A percentile compares a stretch with the other conserved stretches of the same genome.
phyloP scores from a whole-genome alignment of 2,329 filamentous ascomycete species.

The Fusarium bactridioides region DNA sequence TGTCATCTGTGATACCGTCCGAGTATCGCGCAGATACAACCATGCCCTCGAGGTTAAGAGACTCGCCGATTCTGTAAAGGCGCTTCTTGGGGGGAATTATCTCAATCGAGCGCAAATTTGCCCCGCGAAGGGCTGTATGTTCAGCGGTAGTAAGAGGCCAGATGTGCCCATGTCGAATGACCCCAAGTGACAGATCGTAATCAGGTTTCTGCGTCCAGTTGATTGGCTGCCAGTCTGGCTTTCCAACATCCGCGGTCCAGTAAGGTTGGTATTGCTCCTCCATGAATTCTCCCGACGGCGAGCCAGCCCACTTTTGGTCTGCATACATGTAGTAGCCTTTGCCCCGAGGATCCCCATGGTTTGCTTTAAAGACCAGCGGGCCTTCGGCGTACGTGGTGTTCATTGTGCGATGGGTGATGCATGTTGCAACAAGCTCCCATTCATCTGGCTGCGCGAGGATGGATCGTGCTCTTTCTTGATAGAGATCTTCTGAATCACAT shows the following conservation, averaged over 20 bases:
- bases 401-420: background rate
- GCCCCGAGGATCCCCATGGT: rapidly evolving
- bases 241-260: background rate
- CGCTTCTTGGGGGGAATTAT: background rate
- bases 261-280: background rate
- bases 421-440: background rate
- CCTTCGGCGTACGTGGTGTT: background rate
- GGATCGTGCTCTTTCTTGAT: background rate
- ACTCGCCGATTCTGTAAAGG: background rate
- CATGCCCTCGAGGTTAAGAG: background rate
- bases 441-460: background rate
- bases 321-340: background rate
- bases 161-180: background rate
- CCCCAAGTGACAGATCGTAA: background rate
- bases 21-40: background rate
- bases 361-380: background rate
- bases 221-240: background rate
- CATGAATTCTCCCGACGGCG: background rate
- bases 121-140: background rate
- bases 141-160: background rate
- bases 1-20: background rate
- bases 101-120: background rate
- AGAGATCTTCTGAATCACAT: background rate
- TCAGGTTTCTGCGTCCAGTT: background rate
- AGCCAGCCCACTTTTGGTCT: background rate